Evolutionary conservation across 2,329 filamentous ascomycete genomes (phyloP).

Genomic region (Ceratocystis variospora): DNA sequence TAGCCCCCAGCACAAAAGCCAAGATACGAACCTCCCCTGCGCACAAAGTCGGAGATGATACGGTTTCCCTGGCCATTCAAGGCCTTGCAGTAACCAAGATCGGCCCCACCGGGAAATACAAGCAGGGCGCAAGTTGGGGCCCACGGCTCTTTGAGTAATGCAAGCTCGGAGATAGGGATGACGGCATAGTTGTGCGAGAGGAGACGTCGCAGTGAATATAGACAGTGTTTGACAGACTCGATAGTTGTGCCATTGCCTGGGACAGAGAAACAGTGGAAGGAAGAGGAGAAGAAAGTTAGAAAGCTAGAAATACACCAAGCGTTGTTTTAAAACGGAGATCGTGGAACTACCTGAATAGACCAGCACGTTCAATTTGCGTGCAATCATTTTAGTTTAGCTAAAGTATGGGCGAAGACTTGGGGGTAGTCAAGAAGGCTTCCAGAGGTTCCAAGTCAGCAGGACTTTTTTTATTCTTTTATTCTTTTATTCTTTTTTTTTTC

Average conservation of each 20-base stretch:
- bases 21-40: constrained; percentile 70
- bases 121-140: constrained; percentile 70
- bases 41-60: constrained; percentile 71
- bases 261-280: constrained; percentile 10
- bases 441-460: background rate
- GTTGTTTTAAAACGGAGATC: background rate
- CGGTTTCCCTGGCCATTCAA: constrained; percentile 82
- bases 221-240: constrained; percentile 78
- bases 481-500: background rate
- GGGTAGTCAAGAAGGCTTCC: background rate
- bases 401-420: background rate
- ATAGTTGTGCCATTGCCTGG: constrained; percentile 71
- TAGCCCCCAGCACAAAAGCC: constrained; percentile 93
- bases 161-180: constrained; percentile 63
- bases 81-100: constrained; percentile 75
- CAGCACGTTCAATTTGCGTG: constrained; percentile 71
- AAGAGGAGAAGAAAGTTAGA: background rate
- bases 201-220: constrained; percentile 72
- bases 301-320: background rate
- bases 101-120: constrained; percentile 87
- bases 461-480: background rate
- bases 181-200: constrained; percentile 88
- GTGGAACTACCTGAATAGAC: constrained; percentile 65
- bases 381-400: constrained; percentile 37
- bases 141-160: constrained; percentile 87